Conservation (phyloP, 2,329 filamentous ascomycete genomes). For the Phialophora tarda region DNA sequence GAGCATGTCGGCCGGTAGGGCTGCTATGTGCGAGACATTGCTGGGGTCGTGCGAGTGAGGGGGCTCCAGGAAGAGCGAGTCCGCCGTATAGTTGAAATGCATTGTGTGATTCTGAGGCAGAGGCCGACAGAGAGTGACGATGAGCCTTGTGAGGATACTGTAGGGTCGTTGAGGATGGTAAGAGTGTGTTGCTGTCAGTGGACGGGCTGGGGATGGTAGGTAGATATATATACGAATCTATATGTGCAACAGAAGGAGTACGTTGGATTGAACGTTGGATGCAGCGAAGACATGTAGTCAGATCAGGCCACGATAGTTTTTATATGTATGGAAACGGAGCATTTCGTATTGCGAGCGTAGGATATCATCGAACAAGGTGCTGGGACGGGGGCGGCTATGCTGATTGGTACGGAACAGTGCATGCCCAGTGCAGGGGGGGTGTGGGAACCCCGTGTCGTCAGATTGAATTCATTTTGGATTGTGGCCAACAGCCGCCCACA, state of each 20-base stretch:
- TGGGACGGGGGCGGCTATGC: neutral
- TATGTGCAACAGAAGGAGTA: slow-evolving; percentile 9
- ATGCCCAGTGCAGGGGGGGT: neutral
- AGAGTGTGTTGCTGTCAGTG: neutral
- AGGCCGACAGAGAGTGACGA: neutral
- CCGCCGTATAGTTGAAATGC: slow-evolving; percentile 18
- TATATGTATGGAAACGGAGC: slow-evolving; percentile 7
- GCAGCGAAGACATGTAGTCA: slow-evolving; percentile 15
- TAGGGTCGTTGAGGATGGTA: neutral
- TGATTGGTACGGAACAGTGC: slow-evolving; percentile 24
- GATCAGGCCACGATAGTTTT: slow-evolving; percentile 21
- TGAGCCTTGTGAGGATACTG: neutral
- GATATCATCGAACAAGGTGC: slow-evolving; percentile 2
- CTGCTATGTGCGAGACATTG: slow-evolving; percentile 34
- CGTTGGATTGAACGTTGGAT: neutral
- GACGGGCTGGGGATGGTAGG: neutral
- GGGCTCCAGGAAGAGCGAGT: slow-evolving; percentile 34
- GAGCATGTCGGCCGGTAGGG: slow-evolving; percentile 32
- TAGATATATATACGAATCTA: neutral
- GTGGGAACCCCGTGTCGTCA: slow-evolving; percentile 13
- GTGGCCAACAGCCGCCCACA: slow-evolving; percentile 1
- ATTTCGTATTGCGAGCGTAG: slow-evolving; percentile 5
- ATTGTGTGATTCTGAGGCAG: slow-evolving; percentile 19
- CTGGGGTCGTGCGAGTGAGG: slow-evolving; percentile 34
- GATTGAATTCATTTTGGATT: neutral